Evolutionary conservation across 129 eudicot genomes (phyloP).

Genomic region (Pittosporum tobira): DNA sequence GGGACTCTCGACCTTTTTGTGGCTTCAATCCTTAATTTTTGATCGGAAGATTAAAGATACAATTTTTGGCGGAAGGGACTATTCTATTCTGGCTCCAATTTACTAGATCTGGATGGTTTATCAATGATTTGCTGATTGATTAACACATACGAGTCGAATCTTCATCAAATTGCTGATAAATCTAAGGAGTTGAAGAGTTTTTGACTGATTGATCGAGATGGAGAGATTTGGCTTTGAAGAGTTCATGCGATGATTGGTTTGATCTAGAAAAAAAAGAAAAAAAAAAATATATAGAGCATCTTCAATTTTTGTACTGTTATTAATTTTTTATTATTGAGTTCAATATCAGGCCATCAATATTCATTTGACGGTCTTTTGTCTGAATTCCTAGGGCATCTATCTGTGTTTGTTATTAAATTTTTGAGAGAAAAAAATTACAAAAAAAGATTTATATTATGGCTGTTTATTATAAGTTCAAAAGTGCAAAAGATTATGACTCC

Average conservation of each 20-base stretch:
- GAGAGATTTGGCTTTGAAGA: constrained; percentile 28
- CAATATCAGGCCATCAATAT: constrained; percentile 35
- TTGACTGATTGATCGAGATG: background rate
- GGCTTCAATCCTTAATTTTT: background rate
- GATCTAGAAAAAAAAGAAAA: constrained; percentile 30
- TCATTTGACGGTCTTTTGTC: constrained; percentile 33
- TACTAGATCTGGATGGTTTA: background rate
- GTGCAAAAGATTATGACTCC: constrained; percentile 96
- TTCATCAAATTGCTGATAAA: too few relatives aligned
- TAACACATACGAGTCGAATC: too few relatives aligned
- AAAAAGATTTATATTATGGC: constrained; percentile 58
- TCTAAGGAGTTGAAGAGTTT: background rate
- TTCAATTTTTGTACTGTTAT: constrained; percentile 32
- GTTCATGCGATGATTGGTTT: constrained; percentile 31
- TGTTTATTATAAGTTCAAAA: constrained; percentile 91
- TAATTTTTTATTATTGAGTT: constrained; percentile 32
- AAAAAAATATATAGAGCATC: constrained; percentile 22
- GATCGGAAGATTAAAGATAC: too few relatives aligned
- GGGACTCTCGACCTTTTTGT: background rate
- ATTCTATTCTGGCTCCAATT: background rate
- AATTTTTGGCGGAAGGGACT: background rate
- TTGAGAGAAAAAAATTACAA: constrained; percentile 31
- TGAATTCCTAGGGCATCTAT: constrained; percentile 25
- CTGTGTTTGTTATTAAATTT: constrained; percentile 37
- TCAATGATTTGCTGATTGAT: background rate